Percentiles rank a stretch among this genome's conserved stretches.
These are phyloP conservation scores for Drechslera avenae DNA, from an alignment of 2,329 filamentous ascomycete genomes.

Conservation along the genomic window DNA sequence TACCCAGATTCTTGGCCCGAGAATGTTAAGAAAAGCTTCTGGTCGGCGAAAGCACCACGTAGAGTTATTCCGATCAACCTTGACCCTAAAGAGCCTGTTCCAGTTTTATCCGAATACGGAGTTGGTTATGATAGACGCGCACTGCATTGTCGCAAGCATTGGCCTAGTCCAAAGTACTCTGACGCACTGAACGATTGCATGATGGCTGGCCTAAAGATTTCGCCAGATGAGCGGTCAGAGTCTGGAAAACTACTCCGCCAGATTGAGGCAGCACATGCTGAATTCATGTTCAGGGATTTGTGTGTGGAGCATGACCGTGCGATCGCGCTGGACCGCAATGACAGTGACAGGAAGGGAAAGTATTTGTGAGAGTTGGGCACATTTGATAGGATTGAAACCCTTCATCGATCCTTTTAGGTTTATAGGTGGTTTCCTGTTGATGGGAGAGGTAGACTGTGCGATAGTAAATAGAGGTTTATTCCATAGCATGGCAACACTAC, in stretches of 20 bases:
- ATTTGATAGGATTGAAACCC: too few species aligned
- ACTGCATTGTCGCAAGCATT: background rate
- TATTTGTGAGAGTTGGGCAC: background rate
- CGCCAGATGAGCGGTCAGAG: constrained; percentile 8
- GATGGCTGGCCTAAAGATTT: constrained; percentile 18
- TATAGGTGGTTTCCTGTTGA: too few species aligned
- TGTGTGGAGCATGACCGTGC: background rate
- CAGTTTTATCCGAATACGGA: background rate
- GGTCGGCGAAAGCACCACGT: constrained; percentile 12
- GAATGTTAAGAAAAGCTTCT: constrained; percentile 10
- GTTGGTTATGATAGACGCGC: constrained; percentile 3
- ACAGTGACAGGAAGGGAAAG: background rate
- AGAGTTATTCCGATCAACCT: constrained; percentile 21
- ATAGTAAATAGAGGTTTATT: too few species aligned
- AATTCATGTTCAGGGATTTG: background rate
- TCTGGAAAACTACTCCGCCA: constrained; percentile 3
- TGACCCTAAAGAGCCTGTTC: background rate
- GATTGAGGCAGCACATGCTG: background rate
- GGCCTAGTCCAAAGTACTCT: constrained; percentile 22
- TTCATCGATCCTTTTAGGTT: too few species aligned
- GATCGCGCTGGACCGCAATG: background rate
- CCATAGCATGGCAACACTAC: too few species aligned
- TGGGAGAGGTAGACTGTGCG: too few species aligned
- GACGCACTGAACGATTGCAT: constrained; percentile 23
- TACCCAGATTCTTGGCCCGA: constrained; percentile 4